Evolutionary conservation across 129 eudicot species (phyloP), one percentile per base, ranked within the genome.

Genomic region (Tagetes patula): DNA sequence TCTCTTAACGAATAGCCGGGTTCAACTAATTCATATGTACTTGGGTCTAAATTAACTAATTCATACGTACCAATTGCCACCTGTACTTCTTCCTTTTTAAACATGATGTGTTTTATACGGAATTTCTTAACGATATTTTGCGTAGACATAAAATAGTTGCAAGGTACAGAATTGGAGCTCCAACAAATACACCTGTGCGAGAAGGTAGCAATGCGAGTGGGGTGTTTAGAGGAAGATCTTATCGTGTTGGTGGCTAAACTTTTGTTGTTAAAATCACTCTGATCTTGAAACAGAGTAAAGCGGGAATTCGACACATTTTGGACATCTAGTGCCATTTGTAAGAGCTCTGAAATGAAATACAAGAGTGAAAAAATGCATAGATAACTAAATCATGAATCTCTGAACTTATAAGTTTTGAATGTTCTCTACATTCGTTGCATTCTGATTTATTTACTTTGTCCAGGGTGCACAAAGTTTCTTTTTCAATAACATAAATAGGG

Each of bases 171-270:
- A 70, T 53, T 4, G 75, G 75, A 41, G 40, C 65, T 70, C 65
- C 75, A 39, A n/a, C 48, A 1, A 2, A 49, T 69, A 32, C 48
- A 8, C 74, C 33, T 13, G 37, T 47, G 9, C 75, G 40, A 37
- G n/a, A 48, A 70, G 2, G 39, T 41, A 27, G 27, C 50, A 70
- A 70, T 27, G 39, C 65, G 0, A 30, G n/a, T 53, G 75, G 52
- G 8, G 75, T 30, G 3, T 70, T 70, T 41, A 54, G 75, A 52
- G 75, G 75, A 53, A 70, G 75, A 53, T 70, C 75, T 8, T 70
- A 70, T 31, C 31, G 65, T 0, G 65, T 70, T 6, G 75, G 75
- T 70, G 75, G 75, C 8, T 64, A 3, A 64, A 14, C 40, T 31
- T 11, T 10, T 8, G 56, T 42, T 67, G 3, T 31, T 11, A 45